Conservation (phyloP, 139 green algal species). For the Chlorella sp. region DNA sequence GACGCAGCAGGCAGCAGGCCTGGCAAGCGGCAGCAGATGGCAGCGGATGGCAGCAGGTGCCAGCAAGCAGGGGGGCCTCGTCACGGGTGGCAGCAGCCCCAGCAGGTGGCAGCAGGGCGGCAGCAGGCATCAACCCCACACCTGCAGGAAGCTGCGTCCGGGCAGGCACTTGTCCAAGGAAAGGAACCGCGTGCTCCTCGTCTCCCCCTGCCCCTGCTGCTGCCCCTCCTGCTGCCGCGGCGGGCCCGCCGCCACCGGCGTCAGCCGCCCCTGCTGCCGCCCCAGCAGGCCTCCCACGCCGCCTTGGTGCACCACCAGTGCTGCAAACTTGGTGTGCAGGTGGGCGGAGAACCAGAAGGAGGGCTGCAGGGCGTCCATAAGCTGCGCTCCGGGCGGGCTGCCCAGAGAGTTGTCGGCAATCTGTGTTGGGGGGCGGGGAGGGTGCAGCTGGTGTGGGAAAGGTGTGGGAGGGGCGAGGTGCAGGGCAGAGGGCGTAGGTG, state of each 20-base stretch:
- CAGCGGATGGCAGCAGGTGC: no score
- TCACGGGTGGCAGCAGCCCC: neutral
- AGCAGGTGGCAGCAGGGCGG: neutral
- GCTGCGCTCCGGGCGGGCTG: conserved; percentile 68
- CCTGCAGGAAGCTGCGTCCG: conserved; percentile 92
- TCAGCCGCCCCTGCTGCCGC: neutral
- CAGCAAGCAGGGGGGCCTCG: no score
- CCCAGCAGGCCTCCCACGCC: neutral
- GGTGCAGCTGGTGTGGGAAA: no score
- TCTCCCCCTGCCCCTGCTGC: conserved; percentile 3
- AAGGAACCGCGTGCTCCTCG: conserved; percentile 82
- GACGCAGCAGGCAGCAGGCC: neutral
- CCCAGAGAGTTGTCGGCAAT: conserved; percentile 75
- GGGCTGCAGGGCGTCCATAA: conserved; percentile 82
- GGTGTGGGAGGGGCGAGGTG: neutral
- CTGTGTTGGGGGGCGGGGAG: conserved; percentile 41
- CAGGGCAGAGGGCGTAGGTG: neutral
- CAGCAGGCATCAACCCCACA: conserved; percentile 30
- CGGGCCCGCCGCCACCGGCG: neutral
- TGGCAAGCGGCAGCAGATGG: neutral
- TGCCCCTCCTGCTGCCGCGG: conserved; percentile 30
- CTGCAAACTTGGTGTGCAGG: conserved; percentile 96
- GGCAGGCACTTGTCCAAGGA: conserved; percentile 98
- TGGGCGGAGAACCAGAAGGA: conserved; percentile 96
- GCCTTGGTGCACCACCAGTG: conserved; percentile 77